Base-by-base conservation (phyloP, 257 asterid genomes). In the Prunella vulgaris region DNA sequence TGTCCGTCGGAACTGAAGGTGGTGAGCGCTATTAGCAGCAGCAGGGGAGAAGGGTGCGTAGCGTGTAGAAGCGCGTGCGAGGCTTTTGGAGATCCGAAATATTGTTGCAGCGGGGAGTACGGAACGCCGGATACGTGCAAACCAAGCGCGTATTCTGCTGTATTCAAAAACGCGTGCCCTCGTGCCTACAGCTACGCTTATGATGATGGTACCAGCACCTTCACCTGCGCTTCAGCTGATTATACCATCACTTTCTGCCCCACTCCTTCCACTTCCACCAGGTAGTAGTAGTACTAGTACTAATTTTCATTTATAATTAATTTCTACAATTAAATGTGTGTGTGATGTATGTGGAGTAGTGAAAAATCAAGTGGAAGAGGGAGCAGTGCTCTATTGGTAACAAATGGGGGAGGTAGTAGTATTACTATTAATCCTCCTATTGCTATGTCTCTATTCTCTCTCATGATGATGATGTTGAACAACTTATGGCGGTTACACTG, bases 131-230 rank as follows among this genome's bases (percentile, higher is more conserved):
- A 79, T 4, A 83, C 80, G 0, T 90, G 97, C 81, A 74, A 70
- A 74, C 93, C 95, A 48, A 81, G 85, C 28, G 18, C 71, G 4
- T 90, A 87, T 73, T 83, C 97, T 28, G 58, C 28, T 75, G 12
- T 69, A n/a, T 90, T 90, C 72, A 90, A 90, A 74, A 78, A 49
- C 67, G 95, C 88, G 33, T 90, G 97, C 75, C 97, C 97, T 5
- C 76, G 72, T 21, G 95, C 97, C 1, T 90, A 90, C 61, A 90
- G 97, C 68, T 90, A 84, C 62, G 97, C 97, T 10, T 90, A 87
- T 21, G 97, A 90, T 44, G 97, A 90, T 40, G 76, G 80, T 38
- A 85, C 84, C 9, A 84, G 95, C 72, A 86, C 93, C 1, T 90
- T 90, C 72, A 87, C 96, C 0, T 87, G 96, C 12, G 77, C 78